A percentile compares a stretch with the other conserved stretches of the same genome.
These are phyloP conservation scores for Ananas comosus DNA, from an alignment of 176 grass and related monocot genomes.

Conservation along the genomic window DNA sequence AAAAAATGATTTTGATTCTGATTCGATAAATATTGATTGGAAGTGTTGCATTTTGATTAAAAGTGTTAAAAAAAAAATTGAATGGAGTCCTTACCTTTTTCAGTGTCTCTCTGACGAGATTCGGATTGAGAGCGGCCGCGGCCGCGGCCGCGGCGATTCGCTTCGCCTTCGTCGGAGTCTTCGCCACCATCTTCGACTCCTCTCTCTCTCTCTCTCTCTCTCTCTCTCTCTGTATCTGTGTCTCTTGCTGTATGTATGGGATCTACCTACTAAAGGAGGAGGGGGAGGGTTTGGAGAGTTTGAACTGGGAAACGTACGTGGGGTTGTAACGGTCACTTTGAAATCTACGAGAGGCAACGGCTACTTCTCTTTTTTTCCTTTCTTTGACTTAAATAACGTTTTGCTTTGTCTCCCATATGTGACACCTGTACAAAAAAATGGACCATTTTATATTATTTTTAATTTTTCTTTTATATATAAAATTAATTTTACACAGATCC, in stretches of 20 bases:
- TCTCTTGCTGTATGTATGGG: neutral
- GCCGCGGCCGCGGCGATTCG: conserved; percentile 32
- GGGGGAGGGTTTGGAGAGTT: neutral
- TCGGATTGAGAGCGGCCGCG: neutral
- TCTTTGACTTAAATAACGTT: neutral
- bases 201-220: neutral
- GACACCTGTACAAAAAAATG: neutral
- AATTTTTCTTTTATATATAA: too few species aligned
- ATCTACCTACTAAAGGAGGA: neutral
- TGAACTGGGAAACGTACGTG: conserved; percentile 13
- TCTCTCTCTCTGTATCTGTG: too few species aligned
- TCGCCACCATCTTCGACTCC: conserved; percentile 60
- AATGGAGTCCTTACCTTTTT: conserved; percentile 36
- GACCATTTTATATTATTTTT: too few species aligned
- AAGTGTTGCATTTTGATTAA: neutral
- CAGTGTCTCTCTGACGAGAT: conserved; percentile 30
- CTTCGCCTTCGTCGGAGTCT: conserved; percentile 52
- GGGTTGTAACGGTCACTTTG: conserved; percentile 23
- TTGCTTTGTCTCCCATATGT: neutral
- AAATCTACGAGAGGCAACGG: conserved; percentile 19
- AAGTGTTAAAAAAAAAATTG: neutral
- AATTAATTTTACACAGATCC: too few species aligned
- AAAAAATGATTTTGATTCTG: neutral
- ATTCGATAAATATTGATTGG: neutral
- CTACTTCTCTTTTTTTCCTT: conserved; percentile 20